A percentile compares a stretch with the other conserved stretches of the same genome.
Evolutionary conservation across 169 alveolate genomes (phyloP).

Genomic region (Eimeria falciformis): DNA sequence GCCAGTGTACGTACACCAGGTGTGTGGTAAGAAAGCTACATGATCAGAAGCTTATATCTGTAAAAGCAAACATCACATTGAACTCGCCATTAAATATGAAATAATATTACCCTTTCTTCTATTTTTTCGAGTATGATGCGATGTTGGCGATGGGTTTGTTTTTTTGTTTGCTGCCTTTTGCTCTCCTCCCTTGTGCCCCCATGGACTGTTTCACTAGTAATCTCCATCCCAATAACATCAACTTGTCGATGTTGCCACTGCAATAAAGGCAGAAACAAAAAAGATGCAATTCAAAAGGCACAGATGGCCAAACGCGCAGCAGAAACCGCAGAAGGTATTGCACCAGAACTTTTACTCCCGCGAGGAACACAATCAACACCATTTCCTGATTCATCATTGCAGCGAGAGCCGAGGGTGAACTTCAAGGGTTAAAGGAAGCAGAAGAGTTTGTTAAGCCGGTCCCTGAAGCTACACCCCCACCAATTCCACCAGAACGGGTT

Average conservation of each 20-base stretch:
- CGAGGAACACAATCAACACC: too few relatives aligned
- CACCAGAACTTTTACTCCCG: not conserved
- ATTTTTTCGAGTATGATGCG: not conserved
- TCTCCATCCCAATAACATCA: not conserved
- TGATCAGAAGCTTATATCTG: too few relatives aligned
- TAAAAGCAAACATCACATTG: too few relatives aligned
- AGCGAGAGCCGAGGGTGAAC: constrained; percentile 16
- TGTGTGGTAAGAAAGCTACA: too few relatives aligned
- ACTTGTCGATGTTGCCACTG: not conserved
- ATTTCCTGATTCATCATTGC: not conserved
- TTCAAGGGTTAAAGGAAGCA: not conserved
- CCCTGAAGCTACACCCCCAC: too few relatives aligned
- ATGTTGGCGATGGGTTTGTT: not conserved
- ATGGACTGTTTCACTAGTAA: not conserved
- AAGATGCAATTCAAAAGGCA: not conserved
- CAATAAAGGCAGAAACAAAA: not conserved
- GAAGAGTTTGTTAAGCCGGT: not conserved
- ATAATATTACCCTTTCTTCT: not conserved
- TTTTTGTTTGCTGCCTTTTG: not conserved
- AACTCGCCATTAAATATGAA: too few relatives aligned
- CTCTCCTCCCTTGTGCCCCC: not conserved
- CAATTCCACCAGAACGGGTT: not conserved
- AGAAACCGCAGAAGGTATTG: not conserved
- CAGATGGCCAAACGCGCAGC: not conserved
- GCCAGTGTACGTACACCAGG: too few relatives aligned